Evolutionary conservation across 1,284 basidiomycete genomes (phyloP), one percentile per base, ranked within the genome.

Genomic region (Psilocybe mexicana): DNA sequence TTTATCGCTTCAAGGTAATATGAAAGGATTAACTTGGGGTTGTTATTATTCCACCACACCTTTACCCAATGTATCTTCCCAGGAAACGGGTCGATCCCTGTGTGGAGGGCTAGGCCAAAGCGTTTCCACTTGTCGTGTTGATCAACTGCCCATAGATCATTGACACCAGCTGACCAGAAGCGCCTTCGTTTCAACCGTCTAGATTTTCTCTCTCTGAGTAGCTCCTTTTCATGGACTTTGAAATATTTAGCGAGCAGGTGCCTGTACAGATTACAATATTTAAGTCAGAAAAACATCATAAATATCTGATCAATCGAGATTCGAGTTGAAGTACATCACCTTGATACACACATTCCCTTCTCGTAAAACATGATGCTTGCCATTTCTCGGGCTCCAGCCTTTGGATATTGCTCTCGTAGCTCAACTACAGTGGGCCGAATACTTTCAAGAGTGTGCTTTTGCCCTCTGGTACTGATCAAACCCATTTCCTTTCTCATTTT

Each of bases 41-140:
- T 78, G 0, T 48, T 60, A 52, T 78, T 79, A 0, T 66, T 79
- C 74, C 72, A 79, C 78, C 74, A 79, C 1, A 78, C 66, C 49
- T 64, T 67, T 43, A 75, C 45, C 75, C 76, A 80, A 1, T 68
- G 53, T n/a, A 76, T 68, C 0, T 54, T 14, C 0, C 77, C 75
- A 44, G 68, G 42, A 52, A 70, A 74, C 0, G 73, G 69, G 43
- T 80, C 75, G 3, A 74, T 42, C 1, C 71, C 65, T 10, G 67
- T 60, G 61, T 80, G 77, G 2, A 79, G 63, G 14, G 45, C 68
- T 0, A 80, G 68, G 0, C 73, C 71, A 65, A 74, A 78, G 0
- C 63, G 59, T 11, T 64, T 61, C 77, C 74, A 79, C 59, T 80
- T 79, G 55, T 79, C 74, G 65, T 71, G 69, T 57, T 72, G 69